These are phyloP conservation scores for Grammothele lineata DNA, from an alignment of 768 basidiomycete genomes.

Conservation along the genomic window DNA sequence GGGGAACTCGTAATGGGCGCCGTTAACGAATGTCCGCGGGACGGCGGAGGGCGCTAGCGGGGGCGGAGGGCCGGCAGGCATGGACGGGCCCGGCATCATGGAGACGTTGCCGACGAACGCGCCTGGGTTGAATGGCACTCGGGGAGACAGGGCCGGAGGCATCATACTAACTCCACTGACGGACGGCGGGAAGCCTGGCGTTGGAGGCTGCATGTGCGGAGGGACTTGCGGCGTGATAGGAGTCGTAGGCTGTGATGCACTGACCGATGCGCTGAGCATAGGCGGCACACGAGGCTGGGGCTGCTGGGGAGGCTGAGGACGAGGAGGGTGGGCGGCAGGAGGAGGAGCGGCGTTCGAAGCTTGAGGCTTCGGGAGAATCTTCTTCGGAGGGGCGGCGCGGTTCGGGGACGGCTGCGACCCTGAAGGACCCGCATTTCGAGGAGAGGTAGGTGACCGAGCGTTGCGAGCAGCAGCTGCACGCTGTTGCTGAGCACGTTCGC, in stretches of 20 bases:
- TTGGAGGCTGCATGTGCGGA: slow-evolving; percentile 37
- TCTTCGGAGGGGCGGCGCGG: slow-evolving; percentile 51
- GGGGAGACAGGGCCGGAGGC: slow-evolving; percentile 51
- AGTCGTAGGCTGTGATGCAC: slow-evolving; percentile 44
- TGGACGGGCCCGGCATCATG: slow-evolving; percentile 38
- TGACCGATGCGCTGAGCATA: slow-evolving; percentile 27
- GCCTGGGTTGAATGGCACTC: slow-evolving; percentile 42
- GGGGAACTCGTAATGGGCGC: slow-evolving; percentile 46
- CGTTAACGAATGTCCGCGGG: slow-evolving; percentile 48
- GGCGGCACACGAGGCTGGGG: slow-evolving; percentile 31
- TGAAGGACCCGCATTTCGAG: slow-evolving; percentile 43
- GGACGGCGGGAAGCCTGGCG: slow-evolving; percentile 45
- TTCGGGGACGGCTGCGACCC: slow-evolving; percentile 45
- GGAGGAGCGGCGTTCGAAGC: slow-evolving; percentile 17
- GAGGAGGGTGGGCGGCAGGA: slow-evolving; percentile 31
- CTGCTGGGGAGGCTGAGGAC: slow-evolving; percentile 32
- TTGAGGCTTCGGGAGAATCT: slow-evolving; percentile 50
- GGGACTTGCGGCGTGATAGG: slow-evolving; percentile 46
- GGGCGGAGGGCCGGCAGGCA: slow-evolving; percentile 41
- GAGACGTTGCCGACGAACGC: slow-evolving; percentile 39
- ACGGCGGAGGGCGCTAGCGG: slow-evolving; percentile 52
- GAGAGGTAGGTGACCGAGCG: slow-evolving; percentile 48
- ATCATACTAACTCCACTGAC: slow-evolving; percentile 33
- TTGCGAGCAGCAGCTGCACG: slow-evolving; percentile 44
- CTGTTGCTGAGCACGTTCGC: slow-evolving; percentile 29